Percentiles rank a stretch among this genome's conserved stretches.
Evolutionary conservation across 257 asterid species (phyloP).

Genomic region (Solanum paucissectum): DNA sequence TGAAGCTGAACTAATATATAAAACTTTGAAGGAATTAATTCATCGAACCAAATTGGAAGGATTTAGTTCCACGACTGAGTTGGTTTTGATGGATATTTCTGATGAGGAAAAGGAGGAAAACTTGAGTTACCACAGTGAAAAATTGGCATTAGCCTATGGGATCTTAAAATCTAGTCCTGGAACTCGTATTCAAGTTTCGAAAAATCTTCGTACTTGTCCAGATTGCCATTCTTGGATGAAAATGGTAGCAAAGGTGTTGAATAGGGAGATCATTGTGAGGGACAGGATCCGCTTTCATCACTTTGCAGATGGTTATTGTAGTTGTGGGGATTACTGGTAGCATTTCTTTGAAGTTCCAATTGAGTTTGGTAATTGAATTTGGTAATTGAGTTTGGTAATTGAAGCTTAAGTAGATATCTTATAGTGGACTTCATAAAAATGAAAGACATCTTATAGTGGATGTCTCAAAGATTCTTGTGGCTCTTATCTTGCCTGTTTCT

Average conservation of each 20-base stretch:
- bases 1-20: conserved; percentile 43
- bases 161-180: conserved; percentile 64
- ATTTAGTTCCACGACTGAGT: conserved; percentile 24
- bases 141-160: conserved; percentile 61
- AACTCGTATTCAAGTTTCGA: conserved; percentile 42
- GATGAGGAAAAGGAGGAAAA: conserved; percentile 83
- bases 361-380: neutral
- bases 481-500: neutral
- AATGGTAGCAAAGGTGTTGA: conserved; percentile 45
- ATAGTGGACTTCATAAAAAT: neutral
- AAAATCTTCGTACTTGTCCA: conserved; percentile 63
- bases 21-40: conserved; percentile 40
- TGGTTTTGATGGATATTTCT: conserved; percentile 75
- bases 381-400: neutral
- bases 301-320: conserved; percentile 53
- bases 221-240: conserved; percentile 85
- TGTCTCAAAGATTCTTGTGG: neutral
- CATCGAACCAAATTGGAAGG: conserved; percentile 49
- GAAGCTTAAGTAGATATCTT: neutral
- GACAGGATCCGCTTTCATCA: conserved; percentile 73
- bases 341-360: neutral
- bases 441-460: neutral
- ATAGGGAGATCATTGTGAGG: conserved; percentile 55
- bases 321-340: conserved; percentile 78
- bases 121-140: conserved; percentile 65